Conservation (phyloP, 2,329 filamentous ascomycete genomes). For the Fusarium sp. region DNA sequence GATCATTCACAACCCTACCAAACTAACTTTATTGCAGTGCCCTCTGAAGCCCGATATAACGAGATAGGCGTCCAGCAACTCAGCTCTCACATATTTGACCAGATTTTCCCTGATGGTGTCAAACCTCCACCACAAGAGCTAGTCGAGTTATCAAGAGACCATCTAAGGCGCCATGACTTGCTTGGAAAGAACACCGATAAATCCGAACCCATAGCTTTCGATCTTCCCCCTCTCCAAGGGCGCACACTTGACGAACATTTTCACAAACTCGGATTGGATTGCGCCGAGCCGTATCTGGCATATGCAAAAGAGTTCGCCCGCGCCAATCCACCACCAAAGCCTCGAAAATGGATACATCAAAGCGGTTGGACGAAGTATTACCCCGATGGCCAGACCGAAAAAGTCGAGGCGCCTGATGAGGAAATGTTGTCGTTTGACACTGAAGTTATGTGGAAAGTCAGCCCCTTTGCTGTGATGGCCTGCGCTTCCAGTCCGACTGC, state of each 20-base stretch:
- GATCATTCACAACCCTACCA: neutral
- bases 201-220: constrained; percentile 79
- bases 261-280: constrained; percentile 83
- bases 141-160: constrained; percentile 81
- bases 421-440: constrained; percentile 91
- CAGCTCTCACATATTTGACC: constrained; percentile 81
- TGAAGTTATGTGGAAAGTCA: constrained; percentile 95
- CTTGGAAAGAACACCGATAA: constrained; percentile 89
- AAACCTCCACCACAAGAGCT: constrained; percentile 73
- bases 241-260: constrained; percentile 93
- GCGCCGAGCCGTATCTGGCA: constrained; percentile 83
- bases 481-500: constrained; percentile 88
- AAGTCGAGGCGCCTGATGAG: constrained; percentile 80
- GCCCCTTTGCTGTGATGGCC: constrained; percentile 93
- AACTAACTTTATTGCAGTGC: constrained; percentile 46
- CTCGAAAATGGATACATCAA: constrained; percentile 75
- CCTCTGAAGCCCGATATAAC: constrained; percentile 77
- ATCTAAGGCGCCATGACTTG: constrained; percentile 85
- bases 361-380: constrained; percentile 98
- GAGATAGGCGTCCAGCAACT: constrained; percentile 95
- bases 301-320: constrained; percentile 78
- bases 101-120: constrained; percentile 75
- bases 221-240: constrained; percentile 83
- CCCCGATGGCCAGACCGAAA: constrained; percentile 73
- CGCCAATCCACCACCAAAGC: constrained; percentile 66